Evolutionary conservation across 2,329 filamentous ascomycete genomes (phyloP).

Genomic region (Xylariaceae sp.): DNA sequence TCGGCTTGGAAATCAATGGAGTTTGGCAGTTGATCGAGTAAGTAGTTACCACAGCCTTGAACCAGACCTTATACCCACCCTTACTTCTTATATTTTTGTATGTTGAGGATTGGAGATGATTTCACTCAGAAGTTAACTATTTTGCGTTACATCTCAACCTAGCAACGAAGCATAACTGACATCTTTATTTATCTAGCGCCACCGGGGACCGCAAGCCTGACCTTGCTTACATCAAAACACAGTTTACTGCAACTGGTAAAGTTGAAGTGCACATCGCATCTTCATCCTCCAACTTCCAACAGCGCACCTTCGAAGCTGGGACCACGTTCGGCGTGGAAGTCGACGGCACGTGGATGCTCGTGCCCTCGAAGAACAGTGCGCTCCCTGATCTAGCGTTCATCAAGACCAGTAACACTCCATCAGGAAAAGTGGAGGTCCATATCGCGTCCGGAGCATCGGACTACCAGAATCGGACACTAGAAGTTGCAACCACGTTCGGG

Average conservation of each 20-base stretch:
- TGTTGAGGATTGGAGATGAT: no score
- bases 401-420: conserved; percentile 20
- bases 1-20: conserved; percentile 14
- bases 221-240: conserved; percentile 23
- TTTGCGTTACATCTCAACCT: no score
- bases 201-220: conserved; percentile 1
- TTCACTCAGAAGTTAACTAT: no score
- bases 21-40: conserved; percentile 24
- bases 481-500: conserved; percentile 11
- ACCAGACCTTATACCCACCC: no score
- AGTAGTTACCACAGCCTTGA: no score
- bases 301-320: conserved; percentile 15
- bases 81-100: no score
- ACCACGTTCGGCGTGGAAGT: conserved; percentile 10
- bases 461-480: conserved; percentile 9
- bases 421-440: conserved; percentile 15
- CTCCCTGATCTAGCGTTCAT: conserved; percentile 22
- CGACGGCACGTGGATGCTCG: conserved; percentile 22
- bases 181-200: background rate
- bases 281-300: conserved; percentile 16
- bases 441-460: conserved; percentile 19
- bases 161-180: background rate
- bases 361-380: conserved; percentile 3
- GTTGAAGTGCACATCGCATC: conserved; percentile 25
- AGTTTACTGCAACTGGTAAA: background rate